Base-by-base conservation (phyloP, 2,329 filamentous ascomycete species). In the Myriosclerotinia duriaeana region DNA sequence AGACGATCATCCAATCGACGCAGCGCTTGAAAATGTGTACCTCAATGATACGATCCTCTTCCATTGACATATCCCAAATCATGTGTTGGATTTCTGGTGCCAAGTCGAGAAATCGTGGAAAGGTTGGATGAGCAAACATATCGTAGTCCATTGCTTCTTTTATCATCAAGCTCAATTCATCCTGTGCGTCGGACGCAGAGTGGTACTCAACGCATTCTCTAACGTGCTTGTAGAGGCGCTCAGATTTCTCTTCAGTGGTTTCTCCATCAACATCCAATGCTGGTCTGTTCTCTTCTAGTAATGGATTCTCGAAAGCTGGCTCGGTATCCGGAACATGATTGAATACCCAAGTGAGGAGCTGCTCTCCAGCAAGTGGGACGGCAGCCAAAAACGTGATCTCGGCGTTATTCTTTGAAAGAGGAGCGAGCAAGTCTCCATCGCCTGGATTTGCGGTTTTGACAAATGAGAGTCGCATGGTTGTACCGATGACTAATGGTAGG, bases 41-140 rank as follows among this genome's bases (percentile, higher is more conserved):
- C 30, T 59, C 56, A 1, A 59, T 59, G 6, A 46, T 48, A 6
- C 56, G 56, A 9, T 59, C 42, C 20, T 48, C 56, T 36, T 59
- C 26, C 20, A 34, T 48, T 3, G 42, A 20, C 2, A 48, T 15
- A n/a, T 59, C 12, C 56, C 56, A 59, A 12, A 48, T 59, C 26
- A 48, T 14, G 8, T 38, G 34, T 48, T 59, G 56, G 7, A 59
- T 15, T 34, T 59, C 56, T 2, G 30, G 3, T 14, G 42, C 38
- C 2, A 48, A 15, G 3, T 59, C 56, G 20, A 7, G 20, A 12
- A 60, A 60, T 6, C 17, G 48, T 11, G 12, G 20, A 4, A 60
- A 60, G 12, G 2, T 12, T 11, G 6, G 20, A 22, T 36, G 26
- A 60, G 56, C 22, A n/a, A 34, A 60, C 20, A 22, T 36, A 9